Evolutionary conservation across 148 eudicot genomes (phyloP).

Genomic region (Fagopyrum homotropicum): DNA sequence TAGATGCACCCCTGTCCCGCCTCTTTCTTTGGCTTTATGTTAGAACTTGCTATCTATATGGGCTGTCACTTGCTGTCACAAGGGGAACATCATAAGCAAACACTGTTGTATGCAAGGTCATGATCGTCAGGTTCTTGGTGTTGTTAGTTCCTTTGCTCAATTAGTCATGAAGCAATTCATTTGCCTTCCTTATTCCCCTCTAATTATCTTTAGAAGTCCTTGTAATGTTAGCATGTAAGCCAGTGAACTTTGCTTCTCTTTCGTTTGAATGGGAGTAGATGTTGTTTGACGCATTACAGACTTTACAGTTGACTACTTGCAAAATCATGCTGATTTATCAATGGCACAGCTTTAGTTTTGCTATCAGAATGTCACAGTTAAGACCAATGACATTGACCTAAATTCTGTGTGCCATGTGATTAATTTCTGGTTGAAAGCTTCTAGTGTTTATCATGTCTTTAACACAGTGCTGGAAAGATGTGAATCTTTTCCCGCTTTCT

Average conservation of each 20-base stretch:
- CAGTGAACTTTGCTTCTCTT: not conserved
- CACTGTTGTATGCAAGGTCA: not conserved
- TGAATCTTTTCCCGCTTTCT: not conserved
- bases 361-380: not conserved
- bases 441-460: constrained; percentile 1
- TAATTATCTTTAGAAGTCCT: not conserved
- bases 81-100: not conserved
- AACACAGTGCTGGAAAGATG: not conserved
- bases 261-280: not conserved
- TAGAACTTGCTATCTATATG: not conserved
- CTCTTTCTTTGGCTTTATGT: not conserved
- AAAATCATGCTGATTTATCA: not conserved
- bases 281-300: not conserved
- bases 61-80: not conserved
- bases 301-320: not conserved
- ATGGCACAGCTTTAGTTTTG: not conserved
- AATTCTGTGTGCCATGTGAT: constrained; percentile 3
- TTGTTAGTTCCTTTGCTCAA: not conserved
- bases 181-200: not conserved
- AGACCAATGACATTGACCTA: not conserved
- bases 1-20: not conserved
- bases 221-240: not conserved
- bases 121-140: not conserved
- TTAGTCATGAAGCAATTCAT: not conserved
- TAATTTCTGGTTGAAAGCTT: not conserved